phyloP scores from a whole-genome alignment of 2,329 filamentous ascomycete species.

The Colletotrichum liriopes region DNA sequence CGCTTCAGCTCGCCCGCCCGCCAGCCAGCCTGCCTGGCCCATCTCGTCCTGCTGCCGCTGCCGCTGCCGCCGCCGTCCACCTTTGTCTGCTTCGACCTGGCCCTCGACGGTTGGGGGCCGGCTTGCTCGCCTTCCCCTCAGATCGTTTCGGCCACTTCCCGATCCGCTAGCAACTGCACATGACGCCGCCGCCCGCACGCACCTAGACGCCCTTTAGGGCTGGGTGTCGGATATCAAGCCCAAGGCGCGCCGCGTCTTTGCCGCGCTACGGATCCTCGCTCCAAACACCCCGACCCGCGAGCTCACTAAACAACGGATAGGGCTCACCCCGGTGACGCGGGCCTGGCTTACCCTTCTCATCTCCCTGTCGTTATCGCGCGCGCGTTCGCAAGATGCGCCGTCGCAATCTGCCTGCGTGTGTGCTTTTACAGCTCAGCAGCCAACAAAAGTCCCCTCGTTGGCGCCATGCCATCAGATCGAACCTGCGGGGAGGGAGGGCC shows the following conservation, averaged over 20 bases:
- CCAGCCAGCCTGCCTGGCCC: neutral
- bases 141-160: conserved; percentile 19
- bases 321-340: conserved; percentile 16
- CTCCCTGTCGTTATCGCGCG: conserved; percentile 16
- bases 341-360: conserved; percentile 12
- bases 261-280: conserved; percentile 22
- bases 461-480: conserved; percentile 13
- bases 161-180: conserved; percentile 27
- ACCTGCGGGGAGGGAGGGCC: neutral
- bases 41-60: conserved; percentile 6
- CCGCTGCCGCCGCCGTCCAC: neutral
- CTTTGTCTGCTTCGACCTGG: neutral
- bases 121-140: neutral
- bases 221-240: conserved; percentile 26
- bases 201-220: conserved; percentile 35
- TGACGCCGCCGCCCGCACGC: conserved; percentile 27
- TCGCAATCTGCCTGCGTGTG: neutral
- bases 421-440: conserved; percentile 36
- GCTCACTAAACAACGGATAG: conserved; percentile 28
- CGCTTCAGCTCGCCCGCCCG: conserved; percentile 14
- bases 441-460: conserved; percentile 24
- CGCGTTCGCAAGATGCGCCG: conserved; percentile 11
- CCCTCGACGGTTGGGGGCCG: conserved; percentile 1
- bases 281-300: neutral
- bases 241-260: conserved; percentile 35